phyloP scores from a whole-genome alignment of 2,329 filamentous ascomycete species.

The Lachnellula cervina region DNA sequence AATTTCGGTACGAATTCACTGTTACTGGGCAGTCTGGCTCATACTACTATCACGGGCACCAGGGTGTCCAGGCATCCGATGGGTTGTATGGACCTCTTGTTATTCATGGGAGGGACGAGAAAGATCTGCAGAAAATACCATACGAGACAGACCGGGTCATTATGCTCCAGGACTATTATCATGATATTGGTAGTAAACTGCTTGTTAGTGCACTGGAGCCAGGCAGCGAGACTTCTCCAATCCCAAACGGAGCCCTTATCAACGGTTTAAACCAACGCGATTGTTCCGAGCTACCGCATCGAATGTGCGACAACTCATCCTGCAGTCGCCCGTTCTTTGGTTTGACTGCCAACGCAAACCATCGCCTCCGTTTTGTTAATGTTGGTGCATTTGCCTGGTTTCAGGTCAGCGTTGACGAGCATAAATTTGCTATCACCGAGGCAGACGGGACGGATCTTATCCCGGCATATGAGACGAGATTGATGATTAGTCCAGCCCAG shows the following conservation, averaged over 20 bases:
- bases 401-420: constrained; percentile 65
- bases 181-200: constrained; percentile 46
- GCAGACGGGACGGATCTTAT: constrained; percentile 65
- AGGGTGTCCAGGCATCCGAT: constrained; percentile 60
- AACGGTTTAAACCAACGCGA: constrained; percentile 40
- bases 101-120: constrained; percentile 55
- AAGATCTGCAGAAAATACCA: constrained; percentile 47
- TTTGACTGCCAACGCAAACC: constrained; percentile 50
- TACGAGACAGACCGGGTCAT: constrained; percentile 54
- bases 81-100: constrained; percentile 64
- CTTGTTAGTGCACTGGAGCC: constrained; percentile 37
- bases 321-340: constrained; percentile 38
- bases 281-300: constrained; percentile 33
- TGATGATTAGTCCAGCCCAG: constrained; percentile 66
- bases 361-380: constrained; percentile 65
- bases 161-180: constrained; percentile 71
- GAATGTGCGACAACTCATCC: constrained; percentile 42
- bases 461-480: constrained; percentile 51
- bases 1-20: constrained; percentile 64
- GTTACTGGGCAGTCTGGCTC: constrained; percentile 48
- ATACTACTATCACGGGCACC: constrained; percentile 62
- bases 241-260: constrained; percentile 43
- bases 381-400: constrained; percentile 68
- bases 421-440: constrained; percentile 60
- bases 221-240: constrained; percentile 39